Evolutionary conservation across 345 rosid genomes (phyloP).

Genomic region (Salix suchowensis): DNA sequence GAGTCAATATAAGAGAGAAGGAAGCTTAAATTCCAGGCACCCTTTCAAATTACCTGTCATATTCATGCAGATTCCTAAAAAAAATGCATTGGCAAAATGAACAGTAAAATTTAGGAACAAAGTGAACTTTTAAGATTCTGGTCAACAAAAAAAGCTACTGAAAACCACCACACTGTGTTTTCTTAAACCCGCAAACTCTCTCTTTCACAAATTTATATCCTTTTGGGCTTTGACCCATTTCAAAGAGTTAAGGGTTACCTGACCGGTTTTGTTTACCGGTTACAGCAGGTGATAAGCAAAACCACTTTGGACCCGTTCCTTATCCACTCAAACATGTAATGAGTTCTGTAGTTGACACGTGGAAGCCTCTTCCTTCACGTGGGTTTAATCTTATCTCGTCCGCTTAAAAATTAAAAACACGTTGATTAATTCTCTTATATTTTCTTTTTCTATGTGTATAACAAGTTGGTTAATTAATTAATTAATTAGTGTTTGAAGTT

Average conservation of each 20-base stretch:
- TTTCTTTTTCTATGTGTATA: background rate
- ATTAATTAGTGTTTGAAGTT: no score
- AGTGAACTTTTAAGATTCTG: background rate
- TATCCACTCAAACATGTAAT: slow-evolving; percentile 19
- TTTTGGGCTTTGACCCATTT: slow-evolving; percentile 5
- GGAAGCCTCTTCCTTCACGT: slow-evolving; percentile 20
- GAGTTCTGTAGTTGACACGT: slow-evolving; percentile 22
- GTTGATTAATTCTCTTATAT: slow-evolving; percentile 9
- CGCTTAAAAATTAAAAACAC: slow-evolving; percentile 10
- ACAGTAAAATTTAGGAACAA: background rate
- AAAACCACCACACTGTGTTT: slow-evolving; percentile 10
- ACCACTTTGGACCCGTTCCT: slow-evolving; percentile 26
- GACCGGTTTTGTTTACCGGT: slow-evolving; percentile 24
- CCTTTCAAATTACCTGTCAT: no score
- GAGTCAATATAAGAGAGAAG: no score
- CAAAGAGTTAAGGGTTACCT: background rate
- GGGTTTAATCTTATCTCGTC: slow-evolving; percentile 27
- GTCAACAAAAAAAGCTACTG: slow-evolving; percentile 23
- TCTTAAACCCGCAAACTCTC: no score
- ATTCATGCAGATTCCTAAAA: no score
- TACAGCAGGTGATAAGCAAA: slow-evolving; percentile 8
- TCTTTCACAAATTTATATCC: background rate
- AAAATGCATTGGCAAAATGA: background rate
- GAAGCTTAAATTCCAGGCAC: no score
- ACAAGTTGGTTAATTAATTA: background rate